Evolutionary conservation across 1,139 yeast genomes (phyloP).

Genomic region (Blastobotrys indianensis): DNA sequence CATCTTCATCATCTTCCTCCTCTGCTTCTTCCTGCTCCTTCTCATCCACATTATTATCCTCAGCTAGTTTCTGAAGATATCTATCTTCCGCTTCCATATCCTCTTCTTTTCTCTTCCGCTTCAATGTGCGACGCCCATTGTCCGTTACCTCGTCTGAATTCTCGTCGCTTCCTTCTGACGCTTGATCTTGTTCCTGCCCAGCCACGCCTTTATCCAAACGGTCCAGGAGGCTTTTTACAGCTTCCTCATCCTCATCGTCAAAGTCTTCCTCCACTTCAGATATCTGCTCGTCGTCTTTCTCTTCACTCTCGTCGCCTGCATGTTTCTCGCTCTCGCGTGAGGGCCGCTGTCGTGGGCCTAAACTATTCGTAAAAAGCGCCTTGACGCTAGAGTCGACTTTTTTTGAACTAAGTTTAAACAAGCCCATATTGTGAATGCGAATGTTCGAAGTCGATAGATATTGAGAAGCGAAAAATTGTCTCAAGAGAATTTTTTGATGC

Average conservation of each 20-base stretch:
- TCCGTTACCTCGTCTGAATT: conserved; percentile 12
- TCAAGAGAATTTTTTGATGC: too few species aligned
- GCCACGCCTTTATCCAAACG: conserved; percentile 17
- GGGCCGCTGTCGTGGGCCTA: conserved; percentile 28
- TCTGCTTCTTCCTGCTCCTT: conserved; percentile 20
- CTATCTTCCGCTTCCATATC: conserved; percentile 24
- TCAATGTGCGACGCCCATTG: conserved; percentile 16
- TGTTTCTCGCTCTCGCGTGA: conserved; percentile 11
- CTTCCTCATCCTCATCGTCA: conserved; percentile 22
- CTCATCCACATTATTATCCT: conserved; percentile 20
- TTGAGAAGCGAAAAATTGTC: too few species aligned
- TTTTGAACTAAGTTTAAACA: conserved; percentile 7
- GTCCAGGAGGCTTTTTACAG: conserved; percentile 10
- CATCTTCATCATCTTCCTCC: conserved; percentile 20
- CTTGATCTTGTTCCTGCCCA: conserved; percentile 15
- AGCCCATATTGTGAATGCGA: conserved; percentile 3
- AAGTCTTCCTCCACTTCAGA: conserved; percentile 23
- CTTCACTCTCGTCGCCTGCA: conserved; percentile 10
- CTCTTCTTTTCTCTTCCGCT: conserved; percentile 23
- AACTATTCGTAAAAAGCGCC: conserved; percentile 27
- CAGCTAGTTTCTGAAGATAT: conserved; percentile 20
- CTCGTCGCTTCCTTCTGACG: not conserved
- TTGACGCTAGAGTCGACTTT: conserved; percentile 16
- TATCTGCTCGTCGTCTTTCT: conserved; percentile 22
- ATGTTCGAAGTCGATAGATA: conserved; percentile 2